Conservation (phyloP, 192 early-diverging fungal genomes). For the Lobosporangium transversale region DNA sequence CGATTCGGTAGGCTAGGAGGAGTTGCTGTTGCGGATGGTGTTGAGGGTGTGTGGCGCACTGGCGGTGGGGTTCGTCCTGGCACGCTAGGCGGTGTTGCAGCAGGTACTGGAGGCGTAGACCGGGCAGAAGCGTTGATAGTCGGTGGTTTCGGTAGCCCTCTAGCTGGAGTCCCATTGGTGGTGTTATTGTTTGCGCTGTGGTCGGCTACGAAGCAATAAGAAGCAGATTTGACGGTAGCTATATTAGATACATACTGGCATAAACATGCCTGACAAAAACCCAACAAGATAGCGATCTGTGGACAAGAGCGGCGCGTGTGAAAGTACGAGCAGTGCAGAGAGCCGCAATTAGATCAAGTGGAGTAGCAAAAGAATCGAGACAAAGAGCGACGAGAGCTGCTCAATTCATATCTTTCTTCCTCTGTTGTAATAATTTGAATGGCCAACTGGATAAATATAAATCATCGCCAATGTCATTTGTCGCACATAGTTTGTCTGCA, state of each 20-base stretch:
- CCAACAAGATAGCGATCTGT: background rate
- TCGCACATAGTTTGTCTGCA: too few relatives aligned
- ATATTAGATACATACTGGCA: background rate
- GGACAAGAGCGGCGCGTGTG: background rate
- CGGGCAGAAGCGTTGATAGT: constrained; percentile 15
- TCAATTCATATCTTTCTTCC: too few relatives aligned
- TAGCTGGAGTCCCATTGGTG: constrained; percentile 36
- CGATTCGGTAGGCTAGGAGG: constrained; percentile 25
- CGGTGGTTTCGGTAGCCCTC: constrained; percentile 47
- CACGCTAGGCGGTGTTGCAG: constrained; percentile 31
- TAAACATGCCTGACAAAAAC: background rate
- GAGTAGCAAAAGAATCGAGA: too few relatives aligned
- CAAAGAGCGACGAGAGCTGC: too few relatives aligned
- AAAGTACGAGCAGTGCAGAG: too few relatives aligned
- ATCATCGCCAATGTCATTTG: too few relatives aligned
- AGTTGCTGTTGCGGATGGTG: constrained; percentile 29
- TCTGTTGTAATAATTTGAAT: too few relatives aligned
- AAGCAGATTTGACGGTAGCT: background rate
- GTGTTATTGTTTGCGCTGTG: constrained; percentile 16
- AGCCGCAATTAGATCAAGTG: too few relatives aligned
- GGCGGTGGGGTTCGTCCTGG: constrained; percentile 39
- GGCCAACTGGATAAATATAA: too few relatives aligned
- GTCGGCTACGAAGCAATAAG: constrained; percentile 16
- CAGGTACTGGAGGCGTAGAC: constrained; percentile 20
- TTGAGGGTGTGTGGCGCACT: constrained; percentile 24